Base-by-base conservation (phyloP, 2,329 filamentous ascomycete species). In the Aspergillus unguis region DNA sequence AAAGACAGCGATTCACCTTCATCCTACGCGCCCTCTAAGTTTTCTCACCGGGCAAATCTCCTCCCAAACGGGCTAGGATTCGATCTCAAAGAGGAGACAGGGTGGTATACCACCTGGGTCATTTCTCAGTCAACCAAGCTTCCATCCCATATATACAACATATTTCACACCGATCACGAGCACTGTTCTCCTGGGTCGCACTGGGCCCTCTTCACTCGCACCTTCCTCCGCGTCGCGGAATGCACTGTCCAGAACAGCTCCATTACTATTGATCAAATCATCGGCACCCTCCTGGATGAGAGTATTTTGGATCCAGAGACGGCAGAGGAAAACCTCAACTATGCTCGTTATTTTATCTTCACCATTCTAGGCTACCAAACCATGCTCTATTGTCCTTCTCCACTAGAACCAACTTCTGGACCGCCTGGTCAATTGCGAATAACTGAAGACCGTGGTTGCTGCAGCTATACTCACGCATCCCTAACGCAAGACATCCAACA, bases 361-460 rank as follows among this genome's bases (percentile, higher is more conserved):
- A 38, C 8, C 28, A 11, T 44, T 23, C n/a, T 54, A 9, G 48
- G 42, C 28, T 54, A 43, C 36, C 52, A 51, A 38, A 54, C 47
- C 10, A 54, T 54, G 52, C 43, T 54, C 23, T 54, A 26, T 31
- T 33, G 41, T 7, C 48, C 52, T 11, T 9, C n/a, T 2, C 5
- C 11, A 6, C 25, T 41, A 7, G n/a, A 44, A 10, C 23, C n/a
- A 5, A 44, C 23, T 11, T 33, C 42, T 27, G 9, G 26, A 11
- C 10, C 17, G 28, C 25, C 41, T 31, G 33, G 31, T 5, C 35
- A 45, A 5, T 17, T 44, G 6, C 9, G 25, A 27, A 44, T 44
- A 26, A 32, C 26, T 9, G 41, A 44, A 44, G 26, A 44, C 25
- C 35, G 17, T 7, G 48, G 52, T 4, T 54, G 40, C 37, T 31